Evolutionary conservation across 1,284 basidiomycete species (phyloP).

Genomic region (Ceratobasidium papillatum): DNA sequence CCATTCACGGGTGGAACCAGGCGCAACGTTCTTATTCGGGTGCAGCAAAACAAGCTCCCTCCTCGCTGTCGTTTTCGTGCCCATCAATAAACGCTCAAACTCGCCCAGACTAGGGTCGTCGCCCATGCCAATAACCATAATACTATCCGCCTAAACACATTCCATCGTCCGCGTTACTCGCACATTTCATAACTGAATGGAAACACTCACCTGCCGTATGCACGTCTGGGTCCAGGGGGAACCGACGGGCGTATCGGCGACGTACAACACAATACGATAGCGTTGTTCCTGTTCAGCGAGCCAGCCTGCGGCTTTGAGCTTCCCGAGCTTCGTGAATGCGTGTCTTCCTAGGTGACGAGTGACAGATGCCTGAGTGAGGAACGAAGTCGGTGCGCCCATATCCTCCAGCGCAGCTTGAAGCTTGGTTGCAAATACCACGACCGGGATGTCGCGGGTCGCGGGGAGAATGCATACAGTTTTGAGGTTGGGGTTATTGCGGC

Average conservation of each 20-base stretch:
- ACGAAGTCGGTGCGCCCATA: constrained; percentile 87
- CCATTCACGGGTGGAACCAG: constrained; percentile 96
- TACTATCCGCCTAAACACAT: constrained; percentile 83
- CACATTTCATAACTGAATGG: neutral
- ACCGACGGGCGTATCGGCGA: constrained; percentile 90
- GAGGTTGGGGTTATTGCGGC: constrained; percentile 87
- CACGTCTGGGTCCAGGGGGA: constrained; percentile 98
- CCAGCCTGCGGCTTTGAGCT: constrained; percentile 93
- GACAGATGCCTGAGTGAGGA: constrained; percentile 90
- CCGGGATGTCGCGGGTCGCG: constrained; percentile 81
- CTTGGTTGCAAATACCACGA: constrained; percentile 87
- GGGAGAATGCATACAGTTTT: constrained; percentile 92
- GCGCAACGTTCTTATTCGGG: constrained; percentile 86
- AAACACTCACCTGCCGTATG: constrained; percentile 77
- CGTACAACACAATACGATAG: constrained; percentile 90
- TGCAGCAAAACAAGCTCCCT: constrained; percentile 97
- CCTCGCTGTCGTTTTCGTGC: constrained; percentile 96
- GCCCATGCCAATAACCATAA: constrained; percentile 94
- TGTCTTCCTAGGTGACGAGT: constrained; percentile 90
- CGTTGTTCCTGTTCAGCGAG: constrained; percentile 94
- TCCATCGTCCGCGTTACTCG: neutral
- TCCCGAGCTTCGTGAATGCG: constrained; percentile 93
- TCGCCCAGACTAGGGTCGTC: constrained; percentile 89
- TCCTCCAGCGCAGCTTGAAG: constrained; percentile 87
- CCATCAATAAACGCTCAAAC: constrained; percentile 90